phyloP scores from a whole-genome alignment of 2,329 filamentous ascomycete genomes.

The Trichophaea hybrida region DNA sequence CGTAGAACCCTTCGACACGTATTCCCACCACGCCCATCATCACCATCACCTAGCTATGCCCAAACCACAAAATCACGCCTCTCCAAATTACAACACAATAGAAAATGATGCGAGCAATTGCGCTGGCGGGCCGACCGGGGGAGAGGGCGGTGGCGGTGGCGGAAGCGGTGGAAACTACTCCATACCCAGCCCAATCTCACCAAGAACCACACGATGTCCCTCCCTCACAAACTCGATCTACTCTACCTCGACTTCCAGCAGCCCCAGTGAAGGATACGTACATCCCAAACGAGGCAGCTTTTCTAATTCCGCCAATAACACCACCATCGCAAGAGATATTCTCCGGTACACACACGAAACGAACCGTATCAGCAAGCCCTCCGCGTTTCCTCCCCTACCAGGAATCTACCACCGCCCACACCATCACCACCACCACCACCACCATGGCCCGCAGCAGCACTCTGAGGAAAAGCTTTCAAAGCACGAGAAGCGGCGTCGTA shows the following conservation, averaged over 20 bases:
- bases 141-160: background rate
- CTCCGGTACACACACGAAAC: background rate
- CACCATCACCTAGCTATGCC: background rate
- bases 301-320: background rate
- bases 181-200: background rate
- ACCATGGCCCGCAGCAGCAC: background rate
- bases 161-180: background rate
- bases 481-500: slow-evolving; percentile 24
- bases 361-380: background rate
- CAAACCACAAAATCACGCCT: background rate
- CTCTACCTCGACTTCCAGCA: background rate
- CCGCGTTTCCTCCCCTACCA: background rate
- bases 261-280: background rate
- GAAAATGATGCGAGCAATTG: background rate
- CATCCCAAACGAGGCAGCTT: background rate
- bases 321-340: background rate
- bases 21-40: background rate
- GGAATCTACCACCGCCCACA: background rate
- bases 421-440: background rate
- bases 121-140: background rate
- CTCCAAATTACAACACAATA: background rate
- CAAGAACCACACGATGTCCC: background rate
- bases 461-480: slow-evolving; percentile 12
- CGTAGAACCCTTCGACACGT: background rate
- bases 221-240: background rate